Percentiles rank a stretch among this genome's conserved stretches.
These are phyloP conservation scores for Pseudopithomyces chartarum DNA, from an alignment of 2,329 filamentous ascomycete genomes.

Conservation along the genomic window DNA sequence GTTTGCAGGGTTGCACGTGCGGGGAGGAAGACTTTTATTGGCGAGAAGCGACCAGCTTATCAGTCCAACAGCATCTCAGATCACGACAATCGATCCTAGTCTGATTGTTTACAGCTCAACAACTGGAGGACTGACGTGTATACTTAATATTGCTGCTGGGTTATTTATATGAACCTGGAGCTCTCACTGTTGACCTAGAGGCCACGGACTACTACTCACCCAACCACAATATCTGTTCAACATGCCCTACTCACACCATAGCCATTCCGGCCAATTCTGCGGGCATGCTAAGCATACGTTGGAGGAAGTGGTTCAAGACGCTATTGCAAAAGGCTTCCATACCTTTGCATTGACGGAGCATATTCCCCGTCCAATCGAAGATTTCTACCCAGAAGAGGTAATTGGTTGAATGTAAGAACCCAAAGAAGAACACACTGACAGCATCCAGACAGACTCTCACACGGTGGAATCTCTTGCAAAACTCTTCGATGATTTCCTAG, in stretches of 20 bases:
- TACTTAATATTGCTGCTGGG: neutral
- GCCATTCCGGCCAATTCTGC: slow-evolving; percentile 97
- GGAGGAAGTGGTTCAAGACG: slow-evolving; percentile 80
- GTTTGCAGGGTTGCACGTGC: too few species aligned
- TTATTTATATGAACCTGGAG: neutral
- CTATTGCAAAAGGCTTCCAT: slow-evolving; percentile 77
- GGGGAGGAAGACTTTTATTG: too few species aligned
- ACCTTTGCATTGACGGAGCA: slow-evolving; percentile 92
- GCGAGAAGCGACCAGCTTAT: too few species aligned
- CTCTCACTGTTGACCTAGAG: neutral
- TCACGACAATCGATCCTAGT: too few species aligned
- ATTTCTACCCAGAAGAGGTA: slow-evolving; percentile 93
- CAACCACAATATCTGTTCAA: neutral
- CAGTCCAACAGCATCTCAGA: too few species aligned
- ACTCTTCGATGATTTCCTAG: slow-evolving; percentile 73
- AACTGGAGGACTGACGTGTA: too few species aligned
- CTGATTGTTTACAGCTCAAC: too few species aligned
- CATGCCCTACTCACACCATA: slow-evolving; percentile 98
- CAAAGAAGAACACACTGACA: slow-evolving; percentile 11
- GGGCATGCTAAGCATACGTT: slow-evolving; percentile 81
- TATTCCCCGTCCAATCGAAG: slow-evolving; percentile 79
- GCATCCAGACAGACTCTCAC: slow-evolving; percentile 24
- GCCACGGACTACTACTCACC: neutral
- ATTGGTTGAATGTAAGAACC: slow-evolving; percentile 6
- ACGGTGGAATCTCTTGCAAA: slow-evolving; percentile 39